Percentiles rank a stretch among this genome's conserved stretches.
Evolutionary conservation across 2,329 filamentous ascomycete genomes (phyloP).

Genomic region (Colletotrichum sp.): DNA sequence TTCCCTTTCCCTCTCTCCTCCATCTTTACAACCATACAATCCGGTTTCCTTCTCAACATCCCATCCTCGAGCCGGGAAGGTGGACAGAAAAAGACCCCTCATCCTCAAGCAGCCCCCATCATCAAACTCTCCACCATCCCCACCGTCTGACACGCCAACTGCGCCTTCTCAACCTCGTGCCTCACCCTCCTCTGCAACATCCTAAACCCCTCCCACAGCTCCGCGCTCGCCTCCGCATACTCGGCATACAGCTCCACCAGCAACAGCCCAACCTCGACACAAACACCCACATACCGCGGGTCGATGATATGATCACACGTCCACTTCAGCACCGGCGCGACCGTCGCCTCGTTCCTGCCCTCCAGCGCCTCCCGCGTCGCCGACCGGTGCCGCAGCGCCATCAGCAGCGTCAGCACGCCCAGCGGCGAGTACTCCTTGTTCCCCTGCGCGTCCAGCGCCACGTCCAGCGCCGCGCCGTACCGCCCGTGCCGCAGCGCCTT

Average conservation of each 20-base stretch:
- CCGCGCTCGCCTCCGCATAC: slow-evolving; percentile 74
- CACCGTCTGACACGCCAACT: slow-evolving; percentile 79
- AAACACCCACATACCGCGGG: slow-evolving; percentile 79
- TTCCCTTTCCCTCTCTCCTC: not conserved
- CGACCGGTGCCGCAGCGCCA: slow-evolving; percentile 85
- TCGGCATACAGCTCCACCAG: slow-evolving; percentile 88
- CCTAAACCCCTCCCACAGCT: slow-evolving; percentile 74
- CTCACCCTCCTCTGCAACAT: slow-evolving; percentile 74
- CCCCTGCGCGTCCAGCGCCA: slow-evolving; percentile 65
- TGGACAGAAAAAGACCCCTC: fast-evolving
- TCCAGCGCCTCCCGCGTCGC: slow-evolving; percentile 82
- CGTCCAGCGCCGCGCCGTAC: slow-evolving; percentile 80
- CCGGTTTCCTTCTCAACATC: too few species aligned
- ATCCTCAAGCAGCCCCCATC: slow-evolving; percentile 43
- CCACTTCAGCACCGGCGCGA: slow-evolving; percentile 87
- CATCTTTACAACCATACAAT: not conserved
- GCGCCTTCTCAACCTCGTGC: slow-evolving; percentile 80
- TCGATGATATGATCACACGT: slow-evolving; percentile 80
- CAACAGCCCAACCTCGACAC: slow-evolving; percentile 82
- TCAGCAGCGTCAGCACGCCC: slow-evolving; percentile 76
- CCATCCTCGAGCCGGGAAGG: not conserved
- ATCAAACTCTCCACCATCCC: slow-evolving; percentile 85
- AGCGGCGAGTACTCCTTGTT: slow-evolving; percentile 56
- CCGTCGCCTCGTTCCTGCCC: slow-evolving; percentile 78
- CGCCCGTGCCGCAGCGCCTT: slow-evolving; percentile 77